Base-by-base conservation (phyloP, 2,329 filamentous ascomycete genomes). In the Stagonosporopsis vannaccii region DNA sequence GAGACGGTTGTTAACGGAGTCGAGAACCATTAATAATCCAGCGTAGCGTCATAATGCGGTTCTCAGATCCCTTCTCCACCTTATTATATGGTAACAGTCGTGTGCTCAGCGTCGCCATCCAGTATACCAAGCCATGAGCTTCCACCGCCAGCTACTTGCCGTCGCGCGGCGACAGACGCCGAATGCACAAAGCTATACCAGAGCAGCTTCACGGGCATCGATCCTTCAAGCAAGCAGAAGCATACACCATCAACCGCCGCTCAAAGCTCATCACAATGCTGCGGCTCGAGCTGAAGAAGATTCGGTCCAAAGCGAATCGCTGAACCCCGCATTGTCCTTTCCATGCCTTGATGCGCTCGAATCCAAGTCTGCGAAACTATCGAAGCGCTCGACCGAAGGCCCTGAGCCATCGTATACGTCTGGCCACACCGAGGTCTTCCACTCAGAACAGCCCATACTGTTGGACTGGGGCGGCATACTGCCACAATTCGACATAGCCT, bases 381-480 rank as follows among this genome's bases (percentile, higher is more conserved):
- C 85, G 15, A 90, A 89, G 33, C 81, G 89, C 43, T 85, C 86
- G 15, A 71, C 77, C 20, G 88, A 87, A 42, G 94, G 94, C 0
- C 94, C 94, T 1, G 95, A 99, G 72, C 95, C 95, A 0, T 92
- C 92, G 1, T 99, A 99, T 77, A 97, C 94, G 0, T 89, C 90
- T 41, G 95, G 95, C 54, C 87, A 86, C n/a, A 93, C 95, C 47
- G 84, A 90, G 62, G 84, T 80, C 26, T 97, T 90, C 77, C 88
- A 87, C 72, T 95, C 89, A 67, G 69, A 83, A 7, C 82, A 91
- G 20, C 88, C 92, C 0, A 80, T 98, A 15, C 81, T 93, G 3
- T 86, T 98, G 23, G 95, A 99, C 78, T 98, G 96, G 91, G 95
- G 95, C 58, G 95, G 95, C 49, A 85, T 93, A n/a, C 79, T 99